Base-by-base conservation (phyloP, 441 rosid genomes). In the Erodium moschatum region DNA sequence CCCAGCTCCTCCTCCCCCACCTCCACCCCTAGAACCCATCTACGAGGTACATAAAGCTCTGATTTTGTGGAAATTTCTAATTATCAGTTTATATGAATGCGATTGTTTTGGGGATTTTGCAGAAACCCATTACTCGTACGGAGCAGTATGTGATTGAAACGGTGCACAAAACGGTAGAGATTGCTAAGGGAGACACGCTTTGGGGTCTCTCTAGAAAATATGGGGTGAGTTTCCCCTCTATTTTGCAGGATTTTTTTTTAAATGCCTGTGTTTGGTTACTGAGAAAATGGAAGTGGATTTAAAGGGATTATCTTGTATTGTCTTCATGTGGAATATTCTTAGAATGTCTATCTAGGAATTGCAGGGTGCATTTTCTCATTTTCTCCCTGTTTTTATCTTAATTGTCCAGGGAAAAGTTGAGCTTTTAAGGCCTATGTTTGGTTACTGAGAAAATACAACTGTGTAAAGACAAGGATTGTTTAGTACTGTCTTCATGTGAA, bases 201-300 rank as follows among this genome's bases (percentile, higher is more conserved):
- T 79, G 72, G 79, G 82, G 79, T 10, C 76, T 76, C 63, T 79
- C 77, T 31, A 71, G 72, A 71, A 73, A 71, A 76, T 66, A 68
- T 67, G 77, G 75, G 71, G 79, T 79, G 63, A 50, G 76, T 61
- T 5, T 50, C 15, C 48, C 38, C 35, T 18, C 10, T 64, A 16
- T 19, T 58, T 12, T 16, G 35, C 5, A 24, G 7, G 62, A 52
- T 0, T 44, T 44, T 35, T 7, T 7, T 35, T 35, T 35, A 0
- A 35, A 6, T 71, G 56, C 33, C 27, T 27, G 1, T 56, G 8
- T 21, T 67, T 60, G 27, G 20, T 29, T 24, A 8, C 56, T 52
- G 9, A 42, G 31, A 48, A 48, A 48, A 48, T 48, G 18, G 5
- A 15, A 13, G 56, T 24, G 27, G 27, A 24, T 0, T 24, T 24